Evolutionary conservation across 371 early-diverging fungal species (phyloP), one percentile per base, ranked within the genome.

Genomic region (Syncephalastrum monosporum): DNA sequence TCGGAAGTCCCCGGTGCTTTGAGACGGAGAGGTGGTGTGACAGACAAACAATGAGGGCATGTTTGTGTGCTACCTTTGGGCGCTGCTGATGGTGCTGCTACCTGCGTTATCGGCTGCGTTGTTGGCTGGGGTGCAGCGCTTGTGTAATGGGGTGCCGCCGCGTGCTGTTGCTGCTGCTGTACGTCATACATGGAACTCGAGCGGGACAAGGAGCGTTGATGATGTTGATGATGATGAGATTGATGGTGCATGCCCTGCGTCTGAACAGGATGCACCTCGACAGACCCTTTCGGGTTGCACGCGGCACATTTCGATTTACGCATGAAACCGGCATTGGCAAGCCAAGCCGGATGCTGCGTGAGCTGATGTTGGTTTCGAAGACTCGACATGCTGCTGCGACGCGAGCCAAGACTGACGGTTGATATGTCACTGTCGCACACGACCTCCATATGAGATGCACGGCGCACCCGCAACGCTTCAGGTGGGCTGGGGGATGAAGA

Each of bases 301-400:
- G 64, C 64, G 25, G 55, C 44, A 46, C 64, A 64, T 53, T 64
- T 59, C 12, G 60, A 58, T 43, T 55, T 59, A 13, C 64, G 59
- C 56, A 57, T 57, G 33, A 64, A 56, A 10, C 62, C 62, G 47
- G 51, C 62, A 5, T 45, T 47, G 13, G 53, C 63, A 15, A 63
- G 42, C 65, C 57, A 60, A 6, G 51, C 50, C 15, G 65, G 57
- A 16, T 65, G 65, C 17, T 59, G 55, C 16, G 57, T 59, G 19
- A 14, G 24, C 15, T 60, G 47, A 19, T 48, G 42, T 16, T 47
- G 49, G 44, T 49, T 50, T 23, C 49, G 48, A 13, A 56, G 25
- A 42, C 49, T 56, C 47, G 57, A 58, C 10, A 52, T 25, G 38
- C 53, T 58, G 46, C 59, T 58, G 6, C 59, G 51, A 14, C 59